phyloP scores from a whole-genome alignment of 208 protist species.

The Trypanosoma boissoni region DNA sequence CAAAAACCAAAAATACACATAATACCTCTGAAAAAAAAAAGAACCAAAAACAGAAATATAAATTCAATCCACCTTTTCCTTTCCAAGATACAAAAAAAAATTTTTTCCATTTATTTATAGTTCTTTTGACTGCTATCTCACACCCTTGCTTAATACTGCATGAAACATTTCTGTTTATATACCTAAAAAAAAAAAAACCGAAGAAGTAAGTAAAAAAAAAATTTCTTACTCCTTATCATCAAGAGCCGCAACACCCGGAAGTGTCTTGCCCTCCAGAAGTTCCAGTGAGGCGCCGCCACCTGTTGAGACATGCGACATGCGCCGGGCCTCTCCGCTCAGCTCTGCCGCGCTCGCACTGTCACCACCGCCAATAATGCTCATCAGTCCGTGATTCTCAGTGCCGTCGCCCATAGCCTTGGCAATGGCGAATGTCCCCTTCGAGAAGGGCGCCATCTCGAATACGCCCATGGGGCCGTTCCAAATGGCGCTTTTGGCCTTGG shows the following conservation, averaged over 20 bases:
- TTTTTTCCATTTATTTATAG: no score
- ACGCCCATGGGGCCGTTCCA: constrained; percentile 98
- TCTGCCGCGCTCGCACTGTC: constrained; percentile 95
- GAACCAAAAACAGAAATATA: no score
- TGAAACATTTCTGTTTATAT: no score
- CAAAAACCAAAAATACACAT: no score
- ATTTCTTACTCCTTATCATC: constrained; percentile 81
- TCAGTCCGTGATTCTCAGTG: constrained; percentile 56
- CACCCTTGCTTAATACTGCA: no score
- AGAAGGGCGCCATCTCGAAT: constrained; percentile 97
- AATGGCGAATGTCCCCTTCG: constrained; percentile 89
- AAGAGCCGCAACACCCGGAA: constrained; percentile 91
- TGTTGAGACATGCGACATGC: constrained; percentile 98
- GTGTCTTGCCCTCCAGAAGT: constrained; percentile 97
- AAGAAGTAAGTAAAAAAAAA: constrained; percentile 93
- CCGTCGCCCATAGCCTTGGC: constrained; percentile 73
- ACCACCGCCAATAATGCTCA: constrained; percentile 95
- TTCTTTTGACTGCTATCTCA: no score
- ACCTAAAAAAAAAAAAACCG: constrained; percentile 1
- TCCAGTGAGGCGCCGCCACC: constrained; percentile 99
- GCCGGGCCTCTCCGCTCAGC: constrained; percentile 84
- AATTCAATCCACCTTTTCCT: no score
- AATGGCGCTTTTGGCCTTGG: constrained; percentile 90
- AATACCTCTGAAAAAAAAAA: no score
- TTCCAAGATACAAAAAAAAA: no score